Conservation (phyloP, 164 flowering plant species). For the Hamamelis virginiana region DNA sequence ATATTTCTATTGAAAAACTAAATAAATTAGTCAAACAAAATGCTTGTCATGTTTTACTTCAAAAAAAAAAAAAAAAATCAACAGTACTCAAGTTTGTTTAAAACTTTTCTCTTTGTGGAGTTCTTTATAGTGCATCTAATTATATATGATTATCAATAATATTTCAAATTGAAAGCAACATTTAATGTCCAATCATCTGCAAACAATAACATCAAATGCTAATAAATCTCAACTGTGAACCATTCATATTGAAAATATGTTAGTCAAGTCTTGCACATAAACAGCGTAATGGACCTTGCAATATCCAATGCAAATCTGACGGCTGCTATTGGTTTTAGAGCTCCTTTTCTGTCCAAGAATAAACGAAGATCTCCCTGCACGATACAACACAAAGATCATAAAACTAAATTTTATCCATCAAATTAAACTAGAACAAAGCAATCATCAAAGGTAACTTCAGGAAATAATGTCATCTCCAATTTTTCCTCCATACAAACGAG, state of each 20-base stretch:
- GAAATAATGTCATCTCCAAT: not conserved
- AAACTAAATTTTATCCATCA: not conserved
- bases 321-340: slow-evolving; percentile 56
- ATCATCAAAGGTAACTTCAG: slow-evolving; percentile 1
- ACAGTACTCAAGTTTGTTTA: not conserved
- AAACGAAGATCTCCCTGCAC: slow-evolving; percentile 78
- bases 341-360: slow-evolving; percentile 60
- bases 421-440: not conserved
- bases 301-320: slow-evolving; percentile 81
- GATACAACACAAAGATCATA: slow-evolving; percentile 2
- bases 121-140: not conserved
- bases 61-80: not conserved
- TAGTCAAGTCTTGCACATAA: not conserved
- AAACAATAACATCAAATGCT: not conserved
- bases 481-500: not conserved
- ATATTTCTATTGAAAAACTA: too few species aligned
- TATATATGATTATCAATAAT: not conserved
- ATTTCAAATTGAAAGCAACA: not conserved
- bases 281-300: slow-evolving; percentile 51
- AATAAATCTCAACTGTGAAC: not conserved
- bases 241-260: not conserved
- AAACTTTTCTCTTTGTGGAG: not conserved
- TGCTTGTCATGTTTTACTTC: too few species aligned
- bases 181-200: not conserved
- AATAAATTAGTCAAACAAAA: too few species aligned